These are phyloP conservation scores for Kodamaea sp. DNA, from an alignment of 1,139 yeast species.

Conservation along the genomic window DNA sequence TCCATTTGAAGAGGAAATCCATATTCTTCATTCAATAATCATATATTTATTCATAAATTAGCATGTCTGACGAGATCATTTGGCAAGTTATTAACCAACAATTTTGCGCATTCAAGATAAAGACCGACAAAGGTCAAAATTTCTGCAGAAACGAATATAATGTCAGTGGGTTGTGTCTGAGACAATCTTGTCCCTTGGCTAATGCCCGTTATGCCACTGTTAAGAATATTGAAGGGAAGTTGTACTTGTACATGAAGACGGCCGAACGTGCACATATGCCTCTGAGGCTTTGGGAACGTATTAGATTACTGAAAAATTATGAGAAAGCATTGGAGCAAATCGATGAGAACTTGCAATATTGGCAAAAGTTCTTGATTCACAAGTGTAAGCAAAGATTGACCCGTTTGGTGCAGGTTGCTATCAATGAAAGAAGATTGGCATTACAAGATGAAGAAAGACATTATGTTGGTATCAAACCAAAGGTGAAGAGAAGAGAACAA, in stretches of 20 bases:
- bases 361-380: constrained; percentile 90
- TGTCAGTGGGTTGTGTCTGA: constrained; percentile 84
- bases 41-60: constrained; percentile 3
- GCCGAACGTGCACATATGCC: constrained; percentile 98
- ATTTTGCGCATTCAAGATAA: constrained; percentile 83
- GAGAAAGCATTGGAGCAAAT: constrained; percentile 82
- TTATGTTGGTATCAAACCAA: constrained; percentile 86
- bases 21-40: constrained; percentile 1
- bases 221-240: constrained; percentile 79
- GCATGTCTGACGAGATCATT: constrained; percentile 60
- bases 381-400: constrained; percentile 96
- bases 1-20: neutral
- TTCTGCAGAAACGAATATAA: constrained; percentile 88
- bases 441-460: constrained; percentile 89
- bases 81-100: constrained; percentile 92
- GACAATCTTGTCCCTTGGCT: constrained; percentile 95
- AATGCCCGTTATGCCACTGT: constrained; percentile 96
- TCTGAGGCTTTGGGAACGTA: constrained; percentile 88
- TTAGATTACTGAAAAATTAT: constrained; percentile 83
- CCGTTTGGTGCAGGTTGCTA: constrained; percentile 89
- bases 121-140: constrained; percentile 74
- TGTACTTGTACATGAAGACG: constrained; percentile 92
- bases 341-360: constrained; percentile 80
- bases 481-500: constrained; percentile 90
- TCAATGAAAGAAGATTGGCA: constrained; percentile 93